Base-by-base conservation (phyloP, 2,329 filamentous ascomycete genomes). In the Elsinoe necatrix region DNA sequence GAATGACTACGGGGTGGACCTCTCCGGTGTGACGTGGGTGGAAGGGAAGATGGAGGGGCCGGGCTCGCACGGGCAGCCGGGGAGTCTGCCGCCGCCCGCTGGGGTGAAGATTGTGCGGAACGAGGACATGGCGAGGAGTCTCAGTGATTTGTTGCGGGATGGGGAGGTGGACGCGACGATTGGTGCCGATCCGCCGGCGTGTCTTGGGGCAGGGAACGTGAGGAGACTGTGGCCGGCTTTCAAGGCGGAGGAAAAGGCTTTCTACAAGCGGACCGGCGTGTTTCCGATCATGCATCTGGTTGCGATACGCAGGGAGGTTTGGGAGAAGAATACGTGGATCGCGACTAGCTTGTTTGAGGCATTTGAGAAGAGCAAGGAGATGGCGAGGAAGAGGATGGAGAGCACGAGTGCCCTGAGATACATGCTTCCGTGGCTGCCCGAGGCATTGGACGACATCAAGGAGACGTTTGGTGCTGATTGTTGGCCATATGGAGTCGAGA, bases 91-190 rank as follows among this genome's bases (percentile, higher is more conserved):
- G 1, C 59, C 62, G 11, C 48, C 65, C 12, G 62, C 62, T 21
- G 60, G 60, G 16, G 64, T 67, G 27, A 61, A 63, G 6, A 65
- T 67, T 50, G 60, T 48, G n/a, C 55, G 42, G 21, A 69, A 69
- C 58, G 61, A 34, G 5, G 62, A 58, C 43, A 58, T 59, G n/a
- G 69, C 66, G 42, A 57, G 56, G 34, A 68, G 66, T 1, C 62
- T 71, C 4, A 63, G 61, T 43, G 59, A 69, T 23, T 61, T 71
- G 6, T 64, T 72, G 7, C 66, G 65, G 41, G 64, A 68, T 20
- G 70, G 71, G n/a, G 66, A 68, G 20, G 67, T 72, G 48, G 70
- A 68, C 52, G 70, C 71, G 6, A 70, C 66, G 2, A 67, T 72
- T 39, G 67, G 69, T 1, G 69, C 70, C 6, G 64, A 70, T 29